These are phyloP conservation scores for Hymenoscyphus linearis DNA, from an alignment of 2,329 filamentous ascomycete species.

Conservation along the genomic window DNA sequence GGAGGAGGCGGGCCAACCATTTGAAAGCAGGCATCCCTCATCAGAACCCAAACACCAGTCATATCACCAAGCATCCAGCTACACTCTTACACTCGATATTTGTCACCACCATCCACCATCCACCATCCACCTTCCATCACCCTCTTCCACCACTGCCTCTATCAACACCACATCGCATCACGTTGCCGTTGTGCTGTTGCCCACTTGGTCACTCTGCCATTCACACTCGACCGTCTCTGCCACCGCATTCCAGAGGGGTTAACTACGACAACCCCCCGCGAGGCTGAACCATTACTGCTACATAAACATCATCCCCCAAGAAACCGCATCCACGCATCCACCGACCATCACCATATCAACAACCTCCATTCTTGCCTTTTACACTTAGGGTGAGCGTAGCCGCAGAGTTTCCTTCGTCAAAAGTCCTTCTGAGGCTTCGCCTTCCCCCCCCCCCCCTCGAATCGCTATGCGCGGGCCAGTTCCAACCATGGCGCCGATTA, in stretches of 20 bases:
- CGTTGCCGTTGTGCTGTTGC: background rate
- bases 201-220: too few species aligned
- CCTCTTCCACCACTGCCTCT: background rate
- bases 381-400: background rate
- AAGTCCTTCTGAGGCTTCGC: background rate
- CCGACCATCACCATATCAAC: background rate
- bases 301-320: background rate
- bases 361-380: conserved; percentile 1
- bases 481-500: conserved; percentile 23
- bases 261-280: background rate
- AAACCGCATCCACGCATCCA: background rate
- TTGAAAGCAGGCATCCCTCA: background rate
- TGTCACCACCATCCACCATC: background rate
- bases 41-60: background rate
- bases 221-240: background rate
- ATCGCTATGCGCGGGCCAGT: conserved; percentile 25
- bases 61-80: background rate
- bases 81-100: background rate
- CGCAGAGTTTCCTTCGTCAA: background rate
- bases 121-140: background rate
- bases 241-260: background rate
- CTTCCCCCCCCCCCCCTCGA: background rate
- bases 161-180: background rate
- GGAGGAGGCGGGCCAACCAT: background rate
- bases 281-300: background rate